Evolutionary conservation across 305 asterid genomes (phyloP).

Genomic region (Fraxinus floribunda): DNA sequence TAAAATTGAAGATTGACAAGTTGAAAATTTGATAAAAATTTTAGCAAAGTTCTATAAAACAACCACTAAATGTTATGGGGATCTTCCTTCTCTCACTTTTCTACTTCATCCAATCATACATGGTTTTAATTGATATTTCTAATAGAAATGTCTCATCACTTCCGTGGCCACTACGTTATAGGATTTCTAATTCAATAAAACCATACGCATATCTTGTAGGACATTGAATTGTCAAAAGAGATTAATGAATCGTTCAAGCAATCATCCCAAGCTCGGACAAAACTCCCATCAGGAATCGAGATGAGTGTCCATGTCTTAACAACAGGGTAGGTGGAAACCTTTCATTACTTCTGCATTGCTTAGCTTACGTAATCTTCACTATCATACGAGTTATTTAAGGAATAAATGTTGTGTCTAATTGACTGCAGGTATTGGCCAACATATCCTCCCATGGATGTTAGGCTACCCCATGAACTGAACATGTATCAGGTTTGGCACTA

Average conservation of each 20-base stretch:
- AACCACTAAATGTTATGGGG: background rate
- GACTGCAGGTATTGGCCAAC: slow-evolving; percentile 96
- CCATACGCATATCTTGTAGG: slow-evolving; percentile 23
- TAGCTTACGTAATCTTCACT: background rate
- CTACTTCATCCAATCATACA: background rate
- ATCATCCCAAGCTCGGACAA: slow-evolving; percentile 97
- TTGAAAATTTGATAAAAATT: background rate
- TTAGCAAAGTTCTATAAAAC: background rate
- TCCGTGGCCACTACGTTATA: background rate
- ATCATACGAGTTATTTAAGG: background rate
- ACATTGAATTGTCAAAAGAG: slow-evolving; percentile 89
- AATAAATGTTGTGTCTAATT: slow-evolving; percentile 16
- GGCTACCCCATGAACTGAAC: slow-evolving; percentile 93
- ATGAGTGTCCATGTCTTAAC: slow-evolving; percentile 98
- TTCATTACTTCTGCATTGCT: slow-evolving; percentile 3
- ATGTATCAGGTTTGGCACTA: slow-evolving; percentile 78
- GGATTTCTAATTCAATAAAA: background rate
- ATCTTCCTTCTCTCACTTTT: background rate
- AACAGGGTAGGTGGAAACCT: slow-evolving; percentile 61
- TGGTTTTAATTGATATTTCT: background rate
- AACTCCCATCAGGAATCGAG: slow-evolving; percentile 98
- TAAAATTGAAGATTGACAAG: background rate
- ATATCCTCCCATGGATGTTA: slow-evolving; percentile 97
- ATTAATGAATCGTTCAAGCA: slow-evolving; percentile 98
- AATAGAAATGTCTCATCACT: background rate